A percentile compares a stretch with the other conserved stretches of the same genome.
These are phyloP conservation scores for Cucumis hystrix DNA, from an alignment of 306 rosid species.

Conservation along the genomic window DNA sequence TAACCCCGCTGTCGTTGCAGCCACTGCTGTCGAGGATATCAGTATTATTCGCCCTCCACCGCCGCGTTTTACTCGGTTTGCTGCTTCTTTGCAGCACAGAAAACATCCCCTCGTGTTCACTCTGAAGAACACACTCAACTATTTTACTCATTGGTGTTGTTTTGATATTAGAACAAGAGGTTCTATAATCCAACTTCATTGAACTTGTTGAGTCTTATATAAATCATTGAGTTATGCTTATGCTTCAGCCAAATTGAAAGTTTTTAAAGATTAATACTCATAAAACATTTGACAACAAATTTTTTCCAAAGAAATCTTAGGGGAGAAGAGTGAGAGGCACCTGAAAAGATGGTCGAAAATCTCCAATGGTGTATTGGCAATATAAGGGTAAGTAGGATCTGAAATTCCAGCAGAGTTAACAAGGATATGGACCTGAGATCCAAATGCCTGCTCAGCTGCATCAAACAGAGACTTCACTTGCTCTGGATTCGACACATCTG, in stretches of 20 bases:
- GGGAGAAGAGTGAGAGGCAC: neutral
- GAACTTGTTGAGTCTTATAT: neutral
- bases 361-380: slow-evolving; percentile 16
- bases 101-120: slow-evolving; percentile 33
- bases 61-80: slow-evolving; percentile 20
- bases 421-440: slow-evolving; percentile 14
- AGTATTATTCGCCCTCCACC: slow-evolving; percentile 33
- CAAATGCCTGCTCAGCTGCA: slow-evolving; percentile 20
- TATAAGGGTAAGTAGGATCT: slow-evolving; percentile 23
- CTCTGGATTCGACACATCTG: slow-evolving; percentile 28
- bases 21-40: slow-evolving; percentile 17
- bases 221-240: neutral
- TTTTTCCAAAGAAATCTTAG: neutral
- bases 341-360: slow-evolving; percentile 31
- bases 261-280: neutral
- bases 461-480: slow-evolving; percentile 30
- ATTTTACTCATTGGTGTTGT: neutral
- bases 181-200: neutral
- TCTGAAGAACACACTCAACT: neutral
- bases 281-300: neutral
- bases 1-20: slow-evolving; percentile 16
- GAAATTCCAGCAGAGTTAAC: slow-evolving; percentile 32
- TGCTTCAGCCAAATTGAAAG: neutral
- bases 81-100: slow-evolving; percentile 21
- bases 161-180: neutral